Evolutionary conservation across 1,139 yeast species (phyloP).

Genomic region (Hemisphaericaspora subhashii): DNA sequence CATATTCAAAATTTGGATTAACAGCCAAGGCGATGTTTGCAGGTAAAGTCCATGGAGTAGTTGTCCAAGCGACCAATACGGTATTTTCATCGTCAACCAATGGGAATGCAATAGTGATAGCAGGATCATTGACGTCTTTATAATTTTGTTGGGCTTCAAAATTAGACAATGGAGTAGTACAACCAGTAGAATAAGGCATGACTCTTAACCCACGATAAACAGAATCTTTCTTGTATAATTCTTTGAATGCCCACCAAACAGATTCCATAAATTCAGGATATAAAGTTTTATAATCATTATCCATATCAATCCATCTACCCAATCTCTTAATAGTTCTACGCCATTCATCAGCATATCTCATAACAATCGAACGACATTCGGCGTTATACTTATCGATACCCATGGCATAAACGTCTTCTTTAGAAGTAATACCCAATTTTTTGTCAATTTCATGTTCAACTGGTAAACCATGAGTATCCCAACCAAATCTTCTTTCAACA

Average conservation of each 20-base stretch:
- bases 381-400: conserved; percentile 93
- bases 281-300: conserved; percentile 95
- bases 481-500: conserved; percentile 96
- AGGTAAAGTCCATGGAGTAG: conserved; percentile 99
- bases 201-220: conserved; percentile 95
- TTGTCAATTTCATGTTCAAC: conserved; percentile 98
- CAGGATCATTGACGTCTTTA: conserved; percentile 96
- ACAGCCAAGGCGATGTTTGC: conserved; percentile 91
- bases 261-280: conserved; percentile 97
- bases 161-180: conserved; percentile 93
- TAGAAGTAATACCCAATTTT: conserved; percentile 88
- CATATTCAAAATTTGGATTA: conserved; percentile 86
- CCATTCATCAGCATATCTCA: conserved; percentile 97
- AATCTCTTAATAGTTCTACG: conserved; percentile 85
- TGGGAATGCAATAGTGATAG: conserved; percentile 89
- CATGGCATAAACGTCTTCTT: conserved; percentile 89
- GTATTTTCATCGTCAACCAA: conserved; percentile 78
- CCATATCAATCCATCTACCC: conserved; percentile 99
- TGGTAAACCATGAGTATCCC: conserved; percentile 99
- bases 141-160: conserved; percentile 98
- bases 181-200: conserved; percentile 98
- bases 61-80: conserved; percentile 93
- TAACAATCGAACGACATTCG: conserved; percentile 94
- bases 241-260: conserved; percentile 98
- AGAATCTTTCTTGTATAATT: conserved; percentile 76